Base-by-base conservation (phyloP, 2,329 filamentous ascomycete species). In the Trichophyton equinum region DNA sequence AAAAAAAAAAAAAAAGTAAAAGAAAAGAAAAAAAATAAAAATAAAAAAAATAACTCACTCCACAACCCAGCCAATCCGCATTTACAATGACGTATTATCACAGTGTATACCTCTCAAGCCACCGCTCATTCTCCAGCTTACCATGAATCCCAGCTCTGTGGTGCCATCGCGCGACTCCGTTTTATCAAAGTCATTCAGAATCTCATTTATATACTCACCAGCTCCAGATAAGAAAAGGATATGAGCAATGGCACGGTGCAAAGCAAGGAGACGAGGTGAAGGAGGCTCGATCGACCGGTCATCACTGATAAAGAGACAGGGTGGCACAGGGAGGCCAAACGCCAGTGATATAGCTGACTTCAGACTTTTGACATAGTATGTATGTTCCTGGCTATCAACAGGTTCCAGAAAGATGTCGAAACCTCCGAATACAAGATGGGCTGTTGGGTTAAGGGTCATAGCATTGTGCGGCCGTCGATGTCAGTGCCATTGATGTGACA, bases 401-500 rank as follows among this genome's bases (percentile, higher is more conserved):
- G 51, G n/a, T 47, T 71, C 65, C 30, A 73, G 71, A 57, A 61
- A 71, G 7, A 72, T 51, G 0, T 68, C 4, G 46, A 72, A 72
- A 22, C 56, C 42, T 46, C 57, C 46, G 55, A 62, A 62, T 15
- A 13, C 9, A 42, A 20, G 15, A 57, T 57, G 61, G 20, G 47
- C 38, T 4, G 5, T 44, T 11, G 15, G 46, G 6, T 47, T 36
- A 20, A 62, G 57, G 30, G 36, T 62, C 18, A 62, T 57, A 33
- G 58, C 61, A 60, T 60, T 62, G 3, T 1, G 18, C 22, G 61
- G 44, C 42, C 51, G 40, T 62, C 73, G 57, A 77, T 75, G 9
- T 75, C 67, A 27, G 62, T 61, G 55, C 74, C 74, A 51, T 75
- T 66, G 58, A 77, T 59, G 64, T 72, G 65, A 6, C 63, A 65